A percentile compares a stretch with the other conserved stretches of the same genome.
Conservation (phyloP, 2,329 filamentous ascomycete genomes). For the Hypoxylon sp. region DNA sequence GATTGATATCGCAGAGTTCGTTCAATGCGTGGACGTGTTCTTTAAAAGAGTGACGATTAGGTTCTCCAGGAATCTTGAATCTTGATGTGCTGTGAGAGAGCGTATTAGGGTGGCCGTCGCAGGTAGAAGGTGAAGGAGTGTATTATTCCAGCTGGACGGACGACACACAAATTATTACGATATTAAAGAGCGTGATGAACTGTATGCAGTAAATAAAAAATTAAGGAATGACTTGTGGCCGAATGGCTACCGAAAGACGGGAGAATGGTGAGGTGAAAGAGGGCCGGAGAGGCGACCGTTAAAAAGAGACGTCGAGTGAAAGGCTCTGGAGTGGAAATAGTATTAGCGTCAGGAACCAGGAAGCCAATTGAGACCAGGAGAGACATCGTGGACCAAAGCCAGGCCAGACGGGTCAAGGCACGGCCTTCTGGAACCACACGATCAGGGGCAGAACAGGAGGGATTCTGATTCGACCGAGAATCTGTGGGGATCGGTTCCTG, state of each 20-base stretch:
- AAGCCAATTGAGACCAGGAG: constrained; percentile 45
- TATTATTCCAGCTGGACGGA: constrained; percentile 62
- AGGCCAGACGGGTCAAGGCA: constrained; percentile 46
- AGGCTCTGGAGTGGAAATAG: constrained; percentile 47
- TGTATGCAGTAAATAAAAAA: constrained; percentile 61
- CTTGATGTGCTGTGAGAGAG: constrained; percentile 57
- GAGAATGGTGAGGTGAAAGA: constrained; percentile 53
- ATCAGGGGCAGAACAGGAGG: constrained; percentile 47
- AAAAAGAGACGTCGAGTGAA: constrained; percentile 62
- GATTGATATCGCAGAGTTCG: constrained; percentile 50
- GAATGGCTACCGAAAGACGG: constrained; percentile 64
- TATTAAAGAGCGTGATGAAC: constrained; percentile 73
- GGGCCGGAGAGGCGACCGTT: constrained; percentile 63
- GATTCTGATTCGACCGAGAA: constrained; percentile 48
- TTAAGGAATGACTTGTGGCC: constrained; percentile 72
- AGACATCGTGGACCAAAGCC: constrained; percentile 42
- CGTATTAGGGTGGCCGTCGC: constrained; percentile 57
- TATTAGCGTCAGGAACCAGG: constrained; percentile 50
- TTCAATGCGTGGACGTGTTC: constrained; percentile 46
- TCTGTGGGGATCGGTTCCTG: constrained; percentile 49
- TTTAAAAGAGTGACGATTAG: constrained; percentile 64
- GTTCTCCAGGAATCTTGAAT: constrained; percentile 70
- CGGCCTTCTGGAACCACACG: constrained; percentile 49
- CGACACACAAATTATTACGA: constrained; percentile 66
- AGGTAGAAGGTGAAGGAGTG: constrained; percentile 59